These are phyloP conservation scores for Bryopsis sp. DNA, from an alignment of 139 green algal genomes.

Conservation along the genomic window DNA sequence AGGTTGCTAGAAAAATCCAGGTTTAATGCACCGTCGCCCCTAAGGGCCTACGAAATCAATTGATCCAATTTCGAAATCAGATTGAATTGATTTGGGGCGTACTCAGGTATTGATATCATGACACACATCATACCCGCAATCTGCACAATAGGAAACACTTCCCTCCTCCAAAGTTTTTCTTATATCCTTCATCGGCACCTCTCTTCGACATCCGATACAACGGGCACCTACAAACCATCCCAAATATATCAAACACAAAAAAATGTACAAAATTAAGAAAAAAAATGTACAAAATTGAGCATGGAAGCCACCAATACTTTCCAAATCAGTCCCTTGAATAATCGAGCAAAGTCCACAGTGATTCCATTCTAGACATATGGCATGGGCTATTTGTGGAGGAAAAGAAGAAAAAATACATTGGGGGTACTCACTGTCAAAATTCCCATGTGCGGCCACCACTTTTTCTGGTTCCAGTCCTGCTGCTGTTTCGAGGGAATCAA, in stretches of 20 bases:
- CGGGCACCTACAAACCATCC: conserved; percentile 1
- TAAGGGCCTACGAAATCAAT: not conserved
- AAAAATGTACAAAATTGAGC: not conserved
- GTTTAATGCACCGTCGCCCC: not conserved
- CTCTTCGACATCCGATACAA: conserved; percentile 13
- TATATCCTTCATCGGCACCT: not conserved
- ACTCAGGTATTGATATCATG: not conserved
- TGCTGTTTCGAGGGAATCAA: conserved; percentile 61
- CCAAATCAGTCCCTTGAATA: not conserved
- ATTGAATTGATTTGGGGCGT: not conserved
- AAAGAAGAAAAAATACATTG: conserved; percentile 15
- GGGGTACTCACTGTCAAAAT: conserved; percentile 59
- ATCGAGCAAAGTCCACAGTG: not conserved
- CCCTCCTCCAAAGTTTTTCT: conserved; percentile 4
- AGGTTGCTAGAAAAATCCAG: not conserved
- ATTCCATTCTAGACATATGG: not conserved
- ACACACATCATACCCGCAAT: conserved; percentile 7
- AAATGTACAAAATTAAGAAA: not conserved
- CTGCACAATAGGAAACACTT: not conserved
- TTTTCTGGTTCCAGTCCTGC: conserved; percentile 44
- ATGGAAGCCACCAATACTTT: not conserved
- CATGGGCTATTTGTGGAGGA: not conserved
- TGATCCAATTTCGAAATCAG: not conserved
- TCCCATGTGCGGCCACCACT: conserved; percentile 77
- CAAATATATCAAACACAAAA: not conserved